Base-by-base conservation (phyloP, 2,329 filamentous ascomycete genomes). In the Orbilia blumenaviensis region DNA sequence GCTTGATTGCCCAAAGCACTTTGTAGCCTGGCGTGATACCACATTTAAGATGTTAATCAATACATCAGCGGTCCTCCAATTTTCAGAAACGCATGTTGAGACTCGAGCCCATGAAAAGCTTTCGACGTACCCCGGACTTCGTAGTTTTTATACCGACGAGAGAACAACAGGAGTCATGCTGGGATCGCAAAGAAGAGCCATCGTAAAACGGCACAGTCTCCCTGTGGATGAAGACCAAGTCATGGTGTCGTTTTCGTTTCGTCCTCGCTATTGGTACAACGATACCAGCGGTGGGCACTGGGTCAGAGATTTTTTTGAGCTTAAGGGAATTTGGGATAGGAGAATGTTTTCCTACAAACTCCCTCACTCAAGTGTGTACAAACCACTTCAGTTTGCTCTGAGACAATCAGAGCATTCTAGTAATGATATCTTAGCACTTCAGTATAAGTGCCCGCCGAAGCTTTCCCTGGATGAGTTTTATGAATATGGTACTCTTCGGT, bases 381-480 rank as follows among this genome's bases (percentile, higher is more conserved):
- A 54, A 21, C 66, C 58, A 0, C 66, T 82, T 1, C 81, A 82
- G 44, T 81, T 79, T 62, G 50, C 79, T 14, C 23, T 82, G 3
- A 42, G 72, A 10, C 44, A 25, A 64, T 73, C 75, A 0, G 34
- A 61, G 50, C 54, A 83, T 81, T 32, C 78, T 48, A 82, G 86
- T 0, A 91, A 91, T 67, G 78, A 83, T 0, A 85, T 87, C 0
- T 84, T 91, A 10, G 84, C 88, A 0, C 81, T 79, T 0, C 86
- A 88, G 68, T 81, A 78, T 0, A 60, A 80, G 0, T 89, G 87
- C 56, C 87, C 88, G 0, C 9, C 67, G 0, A 78, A 84, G 21
- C 82, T 91, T 66, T 83, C 85, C 0, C 71, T 88, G 0, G 84
- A 86, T 0, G 88, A 91, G 63, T 90, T 85, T 79, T 86, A 87